phyloP scores from a whole-genome alignment of 2,329 filamentous ascomycete genomes.

The Davidsoniella neocaledoniae region DNA sequence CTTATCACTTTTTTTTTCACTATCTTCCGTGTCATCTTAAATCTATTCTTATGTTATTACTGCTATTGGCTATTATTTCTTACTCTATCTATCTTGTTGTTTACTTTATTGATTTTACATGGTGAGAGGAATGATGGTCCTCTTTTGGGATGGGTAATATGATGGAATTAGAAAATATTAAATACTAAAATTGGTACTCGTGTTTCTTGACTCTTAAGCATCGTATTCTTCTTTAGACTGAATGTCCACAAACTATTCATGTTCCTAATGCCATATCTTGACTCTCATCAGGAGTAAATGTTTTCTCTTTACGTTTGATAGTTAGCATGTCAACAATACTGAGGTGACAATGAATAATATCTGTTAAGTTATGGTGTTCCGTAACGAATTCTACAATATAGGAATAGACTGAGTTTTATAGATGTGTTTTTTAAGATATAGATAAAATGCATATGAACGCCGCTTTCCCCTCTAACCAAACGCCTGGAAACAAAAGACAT shows the following conservation, averaged over 20 bases:
- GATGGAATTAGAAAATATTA: neutral
- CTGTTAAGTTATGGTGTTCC: too few relatives aligned
- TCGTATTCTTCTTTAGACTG: neutral
- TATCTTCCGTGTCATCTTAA: constrained; percentile 4
- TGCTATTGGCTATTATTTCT: neutral
- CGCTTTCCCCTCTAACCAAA: constrained; percentile 1
- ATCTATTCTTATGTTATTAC: neutral
- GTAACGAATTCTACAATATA: too few relatives aligned
- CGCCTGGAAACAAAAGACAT: neutral
- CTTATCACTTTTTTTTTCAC: neutral
- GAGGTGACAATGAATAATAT: too few relatives aligned
- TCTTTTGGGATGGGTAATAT: neutral
- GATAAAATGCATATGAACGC: neutral
- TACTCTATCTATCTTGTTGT: too few relatives aligned
- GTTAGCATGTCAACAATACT: too few relatives aligned
- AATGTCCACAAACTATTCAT: too few relatives aligned
- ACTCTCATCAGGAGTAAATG: too few relatives aligned
- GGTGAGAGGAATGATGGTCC: neutral
- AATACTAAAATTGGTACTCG: neutral
- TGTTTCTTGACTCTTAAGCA: neutral
- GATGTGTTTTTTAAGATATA: too few relatives aligned
- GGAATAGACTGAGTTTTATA: too few relatives aligned
- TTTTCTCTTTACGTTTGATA: too few relatives aligned
- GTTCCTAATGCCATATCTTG: too few relatives aligned
- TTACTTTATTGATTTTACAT: neutral